Conservation (phyloP, 2,329 filamentous ascomycete genomes). For the Aspergillus ustus region DNA sequence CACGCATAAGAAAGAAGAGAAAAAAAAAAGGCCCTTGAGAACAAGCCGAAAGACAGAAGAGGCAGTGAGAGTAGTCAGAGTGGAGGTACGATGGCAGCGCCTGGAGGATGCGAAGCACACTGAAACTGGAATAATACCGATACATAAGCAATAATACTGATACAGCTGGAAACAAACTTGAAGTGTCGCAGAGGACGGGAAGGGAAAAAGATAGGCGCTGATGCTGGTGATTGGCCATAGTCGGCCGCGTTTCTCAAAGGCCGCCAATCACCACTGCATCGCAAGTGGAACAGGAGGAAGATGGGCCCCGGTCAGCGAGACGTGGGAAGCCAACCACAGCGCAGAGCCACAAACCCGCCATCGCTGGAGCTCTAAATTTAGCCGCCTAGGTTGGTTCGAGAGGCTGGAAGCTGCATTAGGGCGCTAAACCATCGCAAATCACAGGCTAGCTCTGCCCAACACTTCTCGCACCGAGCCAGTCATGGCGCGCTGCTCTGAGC, state of each 20-base stretch:
- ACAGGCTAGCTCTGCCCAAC: conserved; percentile 30
- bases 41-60: conserved; percentile 5
- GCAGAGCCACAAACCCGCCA: conserved; percentile 19
- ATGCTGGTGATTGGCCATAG: conserved; percentile 21
- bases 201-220: conserved; percentile 18
- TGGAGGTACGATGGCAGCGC: conserved; percentile 15
- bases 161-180: conserved; percentile 10
- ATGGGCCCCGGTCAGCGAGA: conserved; percentile 20
- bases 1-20: conserved; percentile 9
- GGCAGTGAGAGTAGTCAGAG: conserved; percentile 16
- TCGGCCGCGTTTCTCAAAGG: conserved; percentile 26
- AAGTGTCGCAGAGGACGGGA: conserved; percentile 21
- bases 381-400: conserved; percentile 34
- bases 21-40: not conserved
- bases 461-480: conserved; percentile 10
- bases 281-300: conserved; percentile 7
- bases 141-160: conserved; percentile 16
- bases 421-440: conserved; percentile 41
- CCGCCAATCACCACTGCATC: conserved; percentile 19
- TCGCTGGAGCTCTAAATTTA: conserved; percentile 44
- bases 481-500: not conserved
- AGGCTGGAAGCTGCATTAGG: conserved; percentile 34
- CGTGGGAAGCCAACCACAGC: conserved; percentile 27
- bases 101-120: conserved; percentile 7
- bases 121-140: conserved; percentile 15